Percentiles rank a stretch among this genome's conserved stretches.
These are phyloP conservation scores for Saccharomycopsis selenospora DNA, from an alignment of 805 yeast species.

Conservation along the genomic window DNA sequence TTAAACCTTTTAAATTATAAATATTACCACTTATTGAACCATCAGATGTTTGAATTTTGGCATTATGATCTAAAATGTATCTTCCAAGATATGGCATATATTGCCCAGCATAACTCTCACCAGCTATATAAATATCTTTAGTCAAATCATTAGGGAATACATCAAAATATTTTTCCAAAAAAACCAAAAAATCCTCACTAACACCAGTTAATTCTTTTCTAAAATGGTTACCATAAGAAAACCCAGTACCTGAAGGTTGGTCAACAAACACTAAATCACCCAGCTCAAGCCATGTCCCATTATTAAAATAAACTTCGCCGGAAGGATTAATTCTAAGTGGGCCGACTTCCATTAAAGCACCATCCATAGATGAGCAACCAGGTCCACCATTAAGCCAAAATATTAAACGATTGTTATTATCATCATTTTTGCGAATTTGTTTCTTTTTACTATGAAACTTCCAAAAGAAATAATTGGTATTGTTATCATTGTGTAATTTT, in stretches of 20 bases:
- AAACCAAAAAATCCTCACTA: conserved; percentile 42
- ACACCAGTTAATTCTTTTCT: conserved; percentile 16
- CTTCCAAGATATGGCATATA: conserved; percentile 69
- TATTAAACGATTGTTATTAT: conserved; percentile 35
- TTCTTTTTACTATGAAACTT: conserved; percentile 35
- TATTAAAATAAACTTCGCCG: conserved; percentile 37
- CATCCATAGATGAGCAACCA: conserved; percentile 83
- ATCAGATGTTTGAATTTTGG: conserved; percentile 19
- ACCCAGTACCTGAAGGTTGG: conserved; percentile 79
- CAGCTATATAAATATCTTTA: conserved; percentile 60
- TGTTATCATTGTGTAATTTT: conserved; percentile 44
- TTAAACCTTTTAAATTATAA: conserved; percentile 44
- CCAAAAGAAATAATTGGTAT: conserved; percentile 73
- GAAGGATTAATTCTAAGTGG: conserved; percentile 50
- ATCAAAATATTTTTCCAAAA: conserved; percentile 49
- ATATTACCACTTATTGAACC: conserved; percentile 18
- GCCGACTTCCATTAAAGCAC: conserved; percentile 74
- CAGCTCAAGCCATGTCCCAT: conserved; percentile 62
- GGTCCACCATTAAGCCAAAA: conserved; percentile 88
- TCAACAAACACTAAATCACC: conserved; percentile 66
- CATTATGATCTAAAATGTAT: conserved; percentile 36
- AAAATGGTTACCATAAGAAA: conserved; percentile 42
- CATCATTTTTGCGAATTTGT: neutral
- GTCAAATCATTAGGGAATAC: conserved; percentile 51
- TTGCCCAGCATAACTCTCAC: conserved; percentile 83